Conservation (phyloP, 371 early-diverging fungal genomes). For the Haplosporangium sp. region DNA sequence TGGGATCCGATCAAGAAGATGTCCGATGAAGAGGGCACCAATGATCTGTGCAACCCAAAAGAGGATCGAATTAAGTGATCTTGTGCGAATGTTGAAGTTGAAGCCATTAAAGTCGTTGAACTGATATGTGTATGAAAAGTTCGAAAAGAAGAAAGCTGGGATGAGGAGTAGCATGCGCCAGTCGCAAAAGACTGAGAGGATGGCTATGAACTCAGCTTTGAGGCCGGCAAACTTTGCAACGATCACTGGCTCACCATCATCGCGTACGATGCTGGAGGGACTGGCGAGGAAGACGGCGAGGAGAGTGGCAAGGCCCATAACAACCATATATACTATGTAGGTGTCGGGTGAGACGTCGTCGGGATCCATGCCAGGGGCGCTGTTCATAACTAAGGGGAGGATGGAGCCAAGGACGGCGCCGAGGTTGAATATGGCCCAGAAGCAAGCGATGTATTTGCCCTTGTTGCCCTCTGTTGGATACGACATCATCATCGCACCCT, state of each 20-base stretch:
- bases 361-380: constrained; percentile 38
- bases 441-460: constrained; percentile 80
- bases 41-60: constrained; percentile 81
- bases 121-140: constrained; percentile 84
- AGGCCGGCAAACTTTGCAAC: constrained; percentile 64
- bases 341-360: constrained; percentile 52
- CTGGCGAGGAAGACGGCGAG: constrained; percentile 67
- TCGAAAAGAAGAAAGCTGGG: constrained; percentile 80
- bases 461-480: constrained; percentile 84
- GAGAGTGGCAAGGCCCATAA: constrained; percentile 70
- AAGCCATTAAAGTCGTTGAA: constrained; percentile 66
- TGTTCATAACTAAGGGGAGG: constrained; percentile 75
- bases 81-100: constrained; percentile 72
- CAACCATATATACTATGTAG: constrained; percentile 76
- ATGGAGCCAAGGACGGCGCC: constrained; percentile 75
- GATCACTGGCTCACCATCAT: constrained; percentile 72
- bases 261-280: constrained; percentile 67
- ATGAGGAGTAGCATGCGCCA: constrained; percentile 70
- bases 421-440: constrained; percentile 86
- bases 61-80: constrained; percentile 74
- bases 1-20: constrained; percentile 64
- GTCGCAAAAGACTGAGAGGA: constrained; percentile 74
- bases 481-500: constrained; percentile 87
- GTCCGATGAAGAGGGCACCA: constrained; percentile 68
- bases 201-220: constrained; percentile 65